Conservation (phyloP, 805 yeast species). For the Ogataea ramenticola region DNA sequence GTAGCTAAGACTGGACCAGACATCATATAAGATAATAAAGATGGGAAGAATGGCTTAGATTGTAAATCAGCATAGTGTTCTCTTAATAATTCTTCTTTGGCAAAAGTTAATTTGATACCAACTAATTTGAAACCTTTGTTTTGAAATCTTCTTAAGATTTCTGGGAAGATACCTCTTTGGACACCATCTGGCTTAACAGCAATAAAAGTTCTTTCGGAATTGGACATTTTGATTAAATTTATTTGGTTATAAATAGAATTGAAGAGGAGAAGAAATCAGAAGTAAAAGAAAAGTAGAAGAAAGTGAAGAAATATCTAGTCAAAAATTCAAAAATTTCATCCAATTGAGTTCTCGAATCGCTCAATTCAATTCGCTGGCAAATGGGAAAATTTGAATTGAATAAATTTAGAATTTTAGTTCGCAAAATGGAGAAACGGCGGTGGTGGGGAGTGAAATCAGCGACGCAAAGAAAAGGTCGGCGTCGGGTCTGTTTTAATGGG, state of each 20-base stretch:
- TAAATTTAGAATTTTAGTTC: too few species aligned
- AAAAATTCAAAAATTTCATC: too few species aligned
- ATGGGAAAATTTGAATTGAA: too few species aligned
- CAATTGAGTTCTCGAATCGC: too few species aligned
- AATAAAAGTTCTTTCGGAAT: slow-evolving; percentile 79
- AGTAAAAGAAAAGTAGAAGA: background rate
- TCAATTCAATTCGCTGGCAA: too few species aligned
- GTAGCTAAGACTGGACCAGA: slow-evolving; percentile 99
- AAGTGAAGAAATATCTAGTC: too few species aligned
- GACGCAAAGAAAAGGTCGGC: too few species aligned
- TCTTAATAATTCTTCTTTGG: slow-evolving; percentile 81
- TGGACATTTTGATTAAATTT: slow-evolving; percentile 37
- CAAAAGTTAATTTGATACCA: slow-evolving; percentile 84
- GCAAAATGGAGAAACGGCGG: too few species aligned
- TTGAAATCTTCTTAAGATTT: slow-evolving; percentile 90
- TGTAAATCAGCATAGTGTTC: slow-evolving; percentile 95
- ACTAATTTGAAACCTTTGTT: slow-evolving; percentile 96
- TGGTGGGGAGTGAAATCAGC: too few species aligned
- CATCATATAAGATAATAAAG: slow-evolving; percentile 90
- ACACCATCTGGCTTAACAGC: slow-evolving; percentile 99
- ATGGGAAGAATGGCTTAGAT: slow-evolving; percentile 96
- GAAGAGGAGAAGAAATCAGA: slow-evolving; percentile 1
- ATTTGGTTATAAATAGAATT: slow-evolving; percentile 1
- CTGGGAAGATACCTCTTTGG: slow-evolving; percentile 94
- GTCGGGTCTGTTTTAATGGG: too few species aligned